Evolutionary conservation across 2,329 filamentous ascomycete species (phyloP).

Genomic region (Scedosporium minutisporum): DNA sequence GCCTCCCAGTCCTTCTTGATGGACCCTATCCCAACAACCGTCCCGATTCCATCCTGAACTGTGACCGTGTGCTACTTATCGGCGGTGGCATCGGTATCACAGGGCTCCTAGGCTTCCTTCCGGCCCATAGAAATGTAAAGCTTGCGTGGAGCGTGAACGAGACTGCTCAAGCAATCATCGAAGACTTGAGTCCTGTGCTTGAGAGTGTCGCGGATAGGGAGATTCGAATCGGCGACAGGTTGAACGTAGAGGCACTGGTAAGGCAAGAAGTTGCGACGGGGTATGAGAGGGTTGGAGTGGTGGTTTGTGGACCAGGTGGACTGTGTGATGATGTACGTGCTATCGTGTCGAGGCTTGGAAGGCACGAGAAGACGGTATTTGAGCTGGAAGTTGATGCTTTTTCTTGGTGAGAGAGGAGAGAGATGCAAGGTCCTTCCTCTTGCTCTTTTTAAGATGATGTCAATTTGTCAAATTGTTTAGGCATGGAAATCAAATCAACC

Average conservation of each 20-base stretch:
- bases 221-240: conserved; percentile 22
- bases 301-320: conserved; percentile 29
- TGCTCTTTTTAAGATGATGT: no score
- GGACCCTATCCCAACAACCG: conserved; percentile 25
- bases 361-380: conserved; percentile 11
- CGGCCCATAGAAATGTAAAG: conserved; percentile 23
- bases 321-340: conserved; percentile 30
- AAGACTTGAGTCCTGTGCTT: conserved; percentile 19
- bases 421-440: no score
- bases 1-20: conserved; percentile 27
- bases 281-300: conserved; percentile 22
- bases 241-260: conserved; percentile 22
- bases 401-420: conserved; percentile 12
- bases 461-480: no score
- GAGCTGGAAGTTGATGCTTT: conserved; percentile 20
- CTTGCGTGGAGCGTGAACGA: conserved; percentile 25
- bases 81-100: conserved; percentile 40
- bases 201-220: conserved; percentile 21
- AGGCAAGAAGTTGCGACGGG: conserved; percentile 18
- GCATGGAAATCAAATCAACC: no score
- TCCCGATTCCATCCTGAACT: conserved; percentile 16
- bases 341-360: conserved; percentile 14
- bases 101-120: conserved; percentile 25
- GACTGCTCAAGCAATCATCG: conserved; percentile 15
- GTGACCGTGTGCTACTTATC: conserved; percentile 30